Conservation (phyloP, 2,329 filamentous ascomycete genomes). For the Fusarium temperatum region DNA sequence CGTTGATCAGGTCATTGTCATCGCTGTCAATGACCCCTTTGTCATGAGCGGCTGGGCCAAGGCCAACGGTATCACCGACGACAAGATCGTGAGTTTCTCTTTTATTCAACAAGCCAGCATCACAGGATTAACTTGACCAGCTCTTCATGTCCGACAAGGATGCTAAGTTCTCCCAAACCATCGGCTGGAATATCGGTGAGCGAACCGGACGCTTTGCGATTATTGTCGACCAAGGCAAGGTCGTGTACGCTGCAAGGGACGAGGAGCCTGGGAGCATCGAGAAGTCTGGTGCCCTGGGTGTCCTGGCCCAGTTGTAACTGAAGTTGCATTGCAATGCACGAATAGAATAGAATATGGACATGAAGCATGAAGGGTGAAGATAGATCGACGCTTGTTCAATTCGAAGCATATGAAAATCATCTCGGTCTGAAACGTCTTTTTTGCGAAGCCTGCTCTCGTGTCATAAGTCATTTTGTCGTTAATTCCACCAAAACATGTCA, state of each 20-base stretch:
- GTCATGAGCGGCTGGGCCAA: constrained; percentile 93
- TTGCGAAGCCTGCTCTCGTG: constrained; percentile 7
- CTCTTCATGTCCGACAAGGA: constrained; percentile 79
- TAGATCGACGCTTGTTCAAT: constrained; percentile 23
- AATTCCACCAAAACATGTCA: constrained; percentile 9
- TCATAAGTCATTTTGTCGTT: constrained; percentile 13
- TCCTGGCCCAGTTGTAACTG: constrained; percentile 62
- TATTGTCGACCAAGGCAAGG: constrained; percentile 83
- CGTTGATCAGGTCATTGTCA: constrained; percentile 82
- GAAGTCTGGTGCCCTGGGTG: constrained; percentile 62
- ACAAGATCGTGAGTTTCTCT: constrained; percentile 61
- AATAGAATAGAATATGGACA: constrained; percentile 8
- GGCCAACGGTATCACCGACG: constrained; percentile 80
- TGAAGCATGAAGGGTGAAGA: constrained; percentile 32
- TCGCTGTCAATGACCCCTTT: constrained; percentile 85
- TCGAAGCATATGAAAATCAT: constrained; percentile 8
- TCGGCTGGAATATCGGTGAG: constrained; percentile 80
- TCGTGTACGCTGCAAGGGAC: constrained; percentile 83
- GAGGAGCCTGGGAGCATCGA: constrained; percentile 55
- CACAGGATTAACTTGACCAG: constrained; percentile 45
- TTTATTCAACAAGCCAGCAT: background rate
- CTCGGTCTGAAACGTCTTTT: background rate
- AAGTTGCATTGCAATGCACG: constrained; percentile 1
- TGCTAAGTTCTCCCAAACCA: constrained; percentile 77
- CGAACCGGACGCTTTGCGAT: constrained; percentile 83